Evolutionary conservation across 2,329 filamentous ascomycete genomes (phyloP), one percentile per base, ranked within the genome.

Genomic region (Ilyonectria destructans): DNA sequence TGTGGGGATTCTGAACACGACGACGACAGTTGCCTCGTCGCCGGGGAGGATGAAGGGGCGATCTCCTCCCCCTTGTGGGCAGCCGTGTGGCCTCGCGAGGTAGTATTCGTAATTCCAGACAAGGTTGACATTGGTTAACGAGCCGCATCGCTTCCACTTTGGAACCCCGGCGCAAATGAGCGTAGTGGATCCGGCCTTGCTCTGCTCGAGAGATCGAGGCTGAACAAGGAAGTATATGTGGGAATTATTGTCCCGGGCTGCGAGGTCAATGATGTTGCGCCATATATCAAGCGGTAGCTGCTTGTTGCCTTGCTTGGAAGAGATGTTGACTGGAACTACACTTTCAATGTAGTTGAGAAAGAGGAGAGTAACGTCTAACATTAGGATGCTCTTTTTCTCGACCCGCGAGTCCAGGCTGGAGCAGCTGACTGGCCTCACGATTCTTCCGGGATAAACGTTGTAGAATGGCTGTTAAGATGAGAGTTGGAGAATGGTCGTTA

Each of bases 211-310:
- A n/a, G 51, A 21, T 33, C 56, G 48, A 31, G 62, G 62, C 7
- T 55, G 49, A 23, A 65, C 62, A 54, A 59, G 62, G 21, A 9
- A 17, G 23, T 49, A 65, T 12, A 0, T 7, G 29, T 59, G 55
- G 10, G 19, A 37, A 7, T 40, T 31, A 17, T 21, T 7, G 48
- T 55, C 46, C 29, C 19, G 5, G 51, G 13, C n/a, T 29, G 56
- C 56, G 35, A 65, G 17, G 10, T 49, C 29, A 31, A 65, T 13
- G 37, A 65, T 65, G 3, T n/a, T 2, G 12, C 12, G 1, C 62
- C 62, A 65, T 49, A 59, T 37, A 37, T 65, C 62, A 19, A 60
- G 29, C n/a, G 62, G 56, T 1, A 65, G 56, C 10, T 33, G 37
- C 31, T 37, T 49, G 8, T 33, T 49, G 29, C 49, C 37, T 33